Evolutionary conservation across 1,139 yeast genomes (phyloP).

Genomic region (Protomyces gravidus): DNA sequence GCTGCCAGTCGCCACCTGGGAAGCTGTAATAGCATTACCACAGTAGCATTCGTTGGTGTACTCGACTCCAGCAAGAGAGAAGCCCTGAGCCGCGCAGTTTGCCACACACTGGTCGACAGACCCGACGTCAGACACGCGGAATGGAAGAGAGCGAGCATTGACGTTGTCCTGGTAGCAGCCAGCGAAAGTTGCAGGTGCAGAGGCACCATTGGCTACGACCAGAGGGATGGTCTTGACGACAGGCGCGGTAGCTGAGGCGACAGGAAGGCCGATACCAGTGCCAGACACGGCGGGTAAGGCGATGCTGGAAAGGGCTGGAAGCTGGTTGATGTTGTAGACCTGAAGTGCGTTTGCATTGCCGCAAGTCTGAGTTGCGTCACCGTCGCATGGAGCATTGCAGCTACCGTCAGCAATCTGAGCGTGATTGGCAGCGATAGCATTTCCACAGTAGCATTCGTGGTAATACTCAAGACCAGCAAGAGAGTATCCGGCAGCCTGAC

Average conservation of each 20-base stretch:
- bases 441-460: slow-evolving; percentile 8
- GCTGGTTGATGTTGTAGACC: slow-evolving; percentile 7
- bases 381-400: slow-evolving; percentile 1
- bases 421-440: not conserved
- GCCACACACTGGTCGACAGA: slow-evolving; percentile 1
- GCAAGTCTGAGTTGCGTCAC: not conserved
- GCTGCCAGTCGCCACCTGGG: not conserved
- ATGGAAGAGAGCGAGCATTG: not conserved
- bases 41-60: slow-evolving; percentile 7
- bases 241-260: not conserved
- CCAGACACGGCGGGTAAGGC: not conserved
- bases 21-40: slow-evolving; percentile 1
- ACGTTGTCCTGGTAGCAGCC: slow-evolving; percentile 2
- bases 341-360: slow-evolving; percentile 10
- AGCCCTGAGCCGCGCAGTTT: not conserved
- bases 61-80: slow-evolving; percentile 3
- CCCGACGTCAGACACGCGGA: slow-evolving; percentile 1
- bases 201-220: not conserved
- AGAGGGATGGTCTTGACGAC: not conserved
- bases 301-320: not conserved
- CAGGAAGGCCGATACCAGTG: not conserved
- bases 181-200: not conserved
- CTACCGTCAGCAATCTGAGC: not conserved
- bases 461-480: slow-evolving; percentile 4
- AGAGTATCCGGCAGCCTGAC: slow-evolving; percentile 5